A percentile compares a stretch with the other conserved stretches of the same genome.
Conservation (phyloP, 2,329 filamentous ascomycete species). For the Xylaria multiplex region DNA sequence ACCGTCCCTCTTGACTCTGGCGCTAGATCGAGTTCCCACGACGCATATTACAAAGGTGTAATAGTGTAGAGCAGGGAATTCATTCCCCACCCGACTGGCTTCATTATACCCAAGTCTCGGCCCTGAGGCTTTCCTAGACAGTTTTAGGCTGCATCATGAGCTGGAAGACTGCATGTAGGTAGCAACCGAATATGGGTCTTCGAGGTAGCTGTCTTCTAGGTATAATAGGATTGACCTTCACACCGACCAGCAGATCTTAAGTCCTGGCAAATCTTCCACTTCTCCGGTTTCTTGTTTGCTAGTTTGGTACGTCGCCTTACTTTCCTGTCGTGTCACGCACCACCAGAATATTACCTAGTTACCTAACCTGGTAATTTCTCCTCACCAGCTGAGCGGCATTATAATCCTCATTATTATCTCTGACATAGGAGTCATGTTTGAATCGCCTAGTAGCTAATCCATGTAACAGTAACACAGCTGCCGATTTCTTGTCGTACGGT, state of each 20-base stretch:
- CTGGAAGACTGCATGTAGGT: constrained; percentile 27
- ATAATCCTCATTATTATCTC: constrained; percentile 1
- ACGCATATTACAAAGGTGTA: constrained; percentile 23
- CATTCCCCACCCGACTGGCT: constrained; percentile 26
- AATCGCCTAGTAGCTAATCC: not conserved
- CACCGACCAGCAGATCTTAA: constrained; percentile 27
- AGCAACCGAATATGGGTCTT: constrained; percentile 24
- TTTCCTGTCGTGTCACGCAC: constrained; percentile 13
- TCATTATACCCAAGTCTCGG: constrained; percentile 23
- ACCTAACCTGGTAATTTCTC: constrained; percentile 8
- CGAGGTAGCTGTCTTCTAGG: constrained; percentile 5
- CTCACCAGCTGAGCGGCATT: constrained; percentile 8
- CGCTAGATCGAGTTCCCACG: constrained; percentile 29
- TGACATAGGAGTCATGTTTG: constrained; percentile 1
- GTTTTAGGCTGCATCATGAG: constrained; percentile 30
- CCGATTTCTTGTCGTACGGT: not conserved
- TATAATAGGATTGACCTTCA: constrained; percentile 34
- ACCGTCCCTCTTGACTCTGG: constrained; percentile 5
- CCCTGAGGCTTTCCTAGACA: constrained; percentile 24
- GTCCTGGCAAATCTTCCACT: constrained; percentile 27
- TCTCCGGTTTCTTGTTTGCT: constrained; percentile 15
- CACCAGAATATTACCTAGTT: constrained; percentile 3
- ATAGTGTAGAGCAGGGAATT: constrained; percentile 15
- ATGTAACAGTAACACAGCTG: not conserved
- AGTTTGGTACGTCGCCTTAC: constrained; percentile 17